Conservation (phyloP, 2,329 filamentous ascomycete genomes). For the Xylariaceae sp. region DNA sequence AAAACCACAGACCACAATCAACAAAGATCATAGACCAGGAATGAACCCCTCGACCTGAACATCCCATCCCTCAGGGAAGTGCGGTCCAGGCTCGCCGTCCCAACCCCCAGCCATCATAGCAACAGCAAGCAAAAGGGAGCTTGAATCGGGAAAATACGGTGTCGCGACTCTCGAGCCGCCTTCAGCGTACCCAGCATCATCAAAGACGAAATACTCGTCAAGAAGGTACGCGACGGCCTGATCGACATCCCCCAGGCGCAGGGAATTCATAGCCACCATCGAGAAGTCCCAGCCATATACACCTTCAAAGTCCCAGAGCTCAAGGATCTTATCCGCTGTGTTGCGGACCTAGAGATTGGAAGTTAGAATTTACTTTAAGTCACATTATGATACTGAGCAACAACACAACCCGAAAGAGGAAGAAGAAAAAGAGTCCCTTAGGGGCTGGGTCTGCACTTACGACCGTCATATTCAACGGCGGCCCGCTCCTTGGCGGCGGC, state of each 20-base stretch:
- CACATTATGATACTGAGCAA: too few species aligned
- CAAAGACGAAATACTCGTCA: slow-evolving; percentile 49
- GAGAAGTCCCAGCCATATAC: slow-evolving; percentile 44
- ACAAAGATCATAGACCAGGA: slow-evolving; percentile 28
- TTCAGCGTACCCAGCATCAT: slow-evolving; percentile 53
- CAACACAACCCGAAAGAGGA: too few species aligned
- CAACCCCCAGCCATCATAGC: slow-evolving; percentile 57
- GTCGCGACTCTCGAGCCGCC: slow-evolving; percentile 51
- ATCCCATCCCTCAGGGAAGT: slow-evolving; percentile 47
- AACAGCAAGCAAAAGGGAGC: slow-evolving; percentile 46
- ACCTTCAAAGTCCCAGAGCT: slow-evolving; percentile 37
- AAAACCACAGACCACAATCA: not conserved
- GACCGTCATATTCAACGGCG: slow-evolving; percentile 32
- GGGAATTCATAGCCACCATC: slow-evolving; percentile 42
- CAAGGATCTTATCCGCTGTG: slow-evolving; percentile 37
- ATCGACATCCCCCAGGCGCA: slow-evolving; percentile 37
- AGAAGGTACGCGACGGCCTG: slow-evolving; percentile 42
- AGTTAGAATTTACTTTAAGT: too few species aligned
- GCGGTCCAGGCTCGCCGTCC: slow-evolving; percentile 44
- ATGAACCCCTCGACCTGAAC: slow-evolving; percentile 46
- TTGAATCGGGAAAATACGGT: slow-evolving; percentile 53
- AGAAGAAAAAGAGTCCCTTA: too few species aligned
- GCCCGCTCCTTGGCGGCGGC: slow-evolving; percentile 35
- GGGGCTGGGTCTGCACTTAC: too few species aligned
- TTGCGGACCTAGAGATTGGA: too few species aligned